Evolutionary conservation across 2,329 filamentous ascomycete genomes (phyloP).

Genomic region (Sphaerulina populicola): DNA sequence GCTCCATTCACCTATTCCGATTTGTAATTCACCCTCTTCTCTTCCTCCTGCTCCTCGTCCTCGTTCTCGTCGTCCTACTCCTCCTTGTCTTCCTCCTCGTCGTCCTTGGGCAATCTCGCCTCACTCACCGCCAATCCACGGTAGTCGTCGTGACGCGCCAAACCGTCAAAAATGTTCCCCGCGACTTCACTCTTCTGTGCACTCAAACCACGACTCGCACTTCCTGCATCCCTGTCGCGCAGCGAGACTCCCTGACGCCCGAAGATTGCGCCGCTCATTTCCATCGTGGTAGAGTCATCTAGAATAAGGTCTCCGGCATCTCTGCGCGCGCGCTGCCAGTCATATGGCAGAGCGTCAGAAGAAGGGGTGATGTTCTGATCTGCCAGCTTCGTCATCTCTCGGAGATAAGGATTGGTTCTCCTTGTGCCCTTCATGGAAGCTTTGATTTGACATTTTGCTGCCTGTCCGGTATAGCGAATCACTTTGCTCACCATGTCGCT

Average conservation of each 20-base stretch:
- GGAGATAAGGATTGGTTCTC: constrained; percentile 1
- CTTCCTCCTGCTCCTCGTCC: not conserved
- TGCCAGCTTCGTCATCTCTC: constrained; percentile 6
- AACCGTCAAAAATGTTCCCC: no score
- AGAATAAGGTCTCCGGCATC: not conserved
- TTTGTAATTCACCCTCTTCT: not conserved
- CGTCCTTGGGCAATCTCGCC: no score
- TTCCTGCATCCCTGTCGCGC: no score
- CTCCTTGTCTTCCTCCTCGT: not conserved
- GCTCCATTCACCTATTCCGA: no score
- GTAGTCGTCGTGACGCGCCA: no score
- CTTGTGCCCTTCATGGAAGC: not conserved
- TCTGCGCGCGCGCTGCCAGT: constrained; percentile 4
- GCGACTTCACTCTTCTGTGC: no score
- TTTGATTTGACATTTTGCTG: not conserved
- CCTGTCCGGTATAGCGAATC: not conserved
- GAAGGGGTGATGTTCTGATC: not conserved
- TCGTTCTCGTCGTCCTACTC: not conserved
- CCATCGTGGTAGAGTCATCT: no score
- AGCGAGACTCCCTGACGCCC: no score
- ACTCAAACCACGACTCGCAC: no score
- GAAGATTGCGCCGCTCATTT: no score
- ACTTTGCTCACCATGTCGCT: not conserved
- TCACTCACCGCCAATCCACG: no score
- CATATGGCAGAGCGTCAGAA: not conserved